Percentiles rank a stretch among this genome's conserved stretches.
Evolutionary conservation across 2,329 filamentous ascomycete species (phyloP).

Genomic region (Exserohilum turcica): DNA sequence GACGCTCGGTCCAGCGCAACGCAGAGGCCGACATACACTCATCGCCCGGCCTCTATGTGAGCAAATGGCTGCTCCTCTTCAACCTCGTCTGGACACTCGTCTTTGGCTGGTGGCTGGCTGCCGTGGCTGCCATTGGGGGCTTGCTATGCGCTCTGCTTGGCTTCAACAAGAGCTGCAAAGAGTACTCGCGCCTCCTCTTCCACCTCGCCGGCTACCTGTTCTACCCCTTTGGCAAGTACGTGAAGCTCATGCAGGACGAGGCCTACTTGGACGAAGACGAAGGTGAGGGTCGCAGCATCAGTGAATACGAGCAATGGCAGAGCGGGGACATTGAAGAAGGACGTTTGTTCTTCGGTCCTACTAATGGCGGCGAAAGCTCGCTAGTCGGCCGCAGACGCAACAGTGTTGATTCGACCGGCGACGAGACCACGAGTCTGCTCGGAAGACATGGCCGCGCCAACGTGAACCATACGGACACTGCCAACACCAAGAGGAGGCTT

Average conservation of each 20-base stretch:
- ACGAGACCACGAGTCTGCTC: constrained; percentile 88
- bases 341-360: constrained; percentile 91
- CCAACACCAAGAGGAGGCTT: constrained; percentile 73
- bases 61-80: constrained; percentile 81
- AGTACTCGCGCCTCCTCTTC: constrained; percentile 84
- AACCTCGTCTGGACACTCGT: constrained; percentile 88
- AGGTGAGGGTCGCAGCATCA: constrained; percentile 94
- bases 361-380: constrained; percentile 67
- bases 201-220: constrained; percentile 85
- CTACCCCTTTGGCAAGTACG: constrained; percentile 96
- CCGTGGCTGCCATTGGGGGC: constrained; percentile 75
- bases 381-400: constrained; percentile 84
- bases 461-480: constrained; percentile 44
- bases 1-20: constrained; percentile 91
- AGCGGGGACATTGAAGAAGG: constrained; percentile 96
- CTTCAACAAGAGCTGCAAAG: constrained; percentile 75
- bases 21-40: constrained; percentile 98
- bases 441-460: constrained; percentile 65
- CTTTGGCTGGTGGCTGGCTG: constrained; percentile 95
- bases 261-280: constrained; percentile 93
- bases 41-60: constrained; percentile 84
- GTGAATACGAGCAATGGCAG: constrained; percentile 99
- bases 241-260: constrained; percentile 91
- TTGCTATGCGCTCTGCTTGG: constrained; percentile 79
- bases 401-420: constrained; percentile 84